Base-by-base conservation (phyloP, 345 rosid genomes). In the Tarenaya hassleriana region DNA sequence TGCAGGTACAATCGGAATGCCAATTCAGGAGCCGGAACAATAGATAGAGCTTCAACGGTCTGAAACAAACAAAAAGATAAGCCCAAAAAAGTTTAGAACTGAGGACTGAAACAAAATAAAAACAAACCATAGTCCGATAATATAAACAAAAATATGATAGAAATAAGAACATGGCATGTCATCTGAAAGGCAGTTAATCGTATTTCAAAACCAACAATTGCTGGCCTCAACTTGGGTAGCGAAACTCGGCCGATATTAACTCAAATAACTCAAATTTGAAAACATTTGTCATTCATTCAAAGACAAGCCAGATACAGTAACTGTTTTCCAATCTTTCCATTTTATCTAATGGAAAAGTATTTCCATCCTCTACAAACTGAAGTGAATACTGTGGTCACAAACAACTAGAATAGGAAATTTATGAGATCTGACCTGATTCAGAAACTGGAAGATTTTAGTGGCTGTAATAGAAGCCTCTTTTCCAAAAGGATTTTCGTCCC, bases 401-500 rank as follows among this genome's bases (percentile, higher is more conserved):
- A 10, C 11, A 3, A 35, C 13, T 4, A 4, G 11, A 35, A 9
- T 52, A 24, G 48, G 44, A 42, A 53, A 29, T 10, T 14, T 37
- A 60, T 16, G 60, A 35, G 31, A 58, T 51, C 34, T 47, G 59
- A 70, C 99, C 87, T 88, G 99, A 67, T 80, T 88, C 68, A 92
- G 61, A 62, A 83, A 88, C 85, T 85, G 99, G 58, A 88, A 92
- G 47, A 85, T 73, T 73, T 83, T 92, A 61, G 83, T 92, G 15
- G 95, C 86, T 4, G 95, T 59, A 16, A 84, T 73, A n/a, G 84
- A 69, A 71, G 68, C 74, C 58, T 82, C 88, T 41, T 80, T 86
- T 34, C 86, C 98, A 60, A 92, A 92, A 52, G 98, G 98, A 73
- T 92, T 92, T 64, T 85, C 94, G 44, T 88, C 97, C 12, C 72